Conservation (phyloP, 371 early-diverging fungal species). For the Dentiscutata heterogama region DNA sequence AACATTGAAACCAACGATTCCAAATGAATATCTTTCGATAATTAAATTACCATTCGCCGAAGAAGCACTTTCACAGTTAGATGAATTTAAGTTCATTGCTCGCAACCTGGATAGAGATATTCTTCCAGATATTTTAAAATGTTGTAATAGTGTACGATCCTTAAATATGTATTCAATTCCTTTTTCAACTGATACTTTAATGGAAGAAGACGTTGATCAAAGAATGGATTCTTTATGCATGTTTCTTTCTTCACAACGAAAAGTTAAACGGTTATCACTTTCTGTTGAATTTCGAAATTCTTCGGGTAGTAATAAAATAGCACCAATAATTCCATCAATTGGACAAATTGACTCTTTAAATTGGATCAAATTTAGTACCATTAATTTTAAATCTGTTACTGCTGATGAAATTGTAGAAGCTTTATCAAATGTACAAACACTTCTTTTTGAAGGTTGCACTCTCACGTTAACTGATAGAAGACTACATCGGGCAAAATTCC, state of each 20-base stretch:
- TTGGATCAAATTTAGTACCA: not conserved
- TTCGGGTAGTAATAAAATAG: not conserved
- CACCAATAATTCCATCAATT: not conserved
- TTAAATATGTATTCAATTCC: not conserved
- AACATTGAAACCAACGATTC: not conserved
- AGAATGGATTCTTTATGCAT: not conserved
- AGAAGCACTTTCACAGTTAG: not conserved
- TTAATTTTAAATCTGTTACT: not conserved
- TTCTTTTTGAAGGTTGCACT: slow-evolving; percentile 1
- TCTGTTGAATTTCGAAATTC: not conserved
- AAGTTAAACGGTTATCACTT: not conserved
- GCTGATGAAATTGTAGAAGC: not conserved
- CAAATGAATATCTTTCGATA: not conserved
- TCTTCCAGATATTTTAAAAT: not conserved
- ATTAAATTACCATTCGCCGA: not conserved
- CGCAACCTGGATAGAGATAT: not conserved
- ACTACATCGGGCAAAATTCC: not conserved
- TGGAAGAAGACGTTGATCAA: not conserved
- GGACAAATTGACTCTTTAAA: not conserved
- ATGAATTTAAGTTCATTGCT: not conserved
- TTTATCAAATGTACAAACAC: not conserved
- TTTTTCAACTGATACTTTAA: not conserved
- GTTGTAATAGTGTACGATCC: not conserved
- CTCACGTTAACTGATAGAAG: not conserved
- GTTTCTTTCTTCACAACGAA: not conserved